These are phyloP conservation scores for Chenopodium suecicum DNA, from an alignment of 148 eudicot genomes.

Conservation along the genomic window DNA sequence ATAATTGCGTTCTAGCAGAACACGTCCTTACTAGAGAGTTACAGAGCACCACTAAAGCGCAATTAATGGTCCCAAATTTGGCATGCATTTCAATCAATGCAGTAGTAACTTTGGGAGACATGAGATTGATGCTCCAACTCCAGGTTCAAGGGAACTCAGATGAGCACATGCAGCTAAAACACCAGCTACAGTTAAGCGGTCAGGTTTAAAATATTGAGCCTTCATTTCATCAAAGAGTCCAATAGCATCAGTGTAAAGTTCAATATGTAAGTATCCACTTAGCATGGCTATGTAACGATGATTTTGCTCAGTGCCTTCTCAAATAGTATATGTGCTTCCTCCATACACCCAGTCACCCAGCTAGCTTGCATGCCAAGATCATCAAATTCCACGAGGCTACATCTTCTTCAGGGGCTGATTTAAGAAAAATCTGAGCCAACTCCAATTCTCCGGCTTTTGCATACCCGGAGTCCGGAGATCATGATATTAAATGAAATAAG, in stretches of 20 bases:
- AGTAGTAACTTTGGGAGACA: conserved; percentile 21
- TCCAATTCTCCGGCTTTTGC: conserved; percentile 44
- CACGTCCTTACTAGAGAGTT: conserved; percentile 16
- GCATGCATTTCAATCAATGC: conserved; percentile 29
- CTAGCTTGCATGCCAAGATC: conserved; percentile 41
- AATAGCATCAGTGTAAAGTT: conserved; percentile 36
- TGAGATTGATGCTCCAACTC: conserved; percentile 16
- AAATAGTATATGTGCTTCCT: conserved; percentile 34
- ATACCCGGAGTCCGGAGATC: conserved; percentile 43
- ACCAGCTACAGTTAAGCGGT: conserved; percentile 19
- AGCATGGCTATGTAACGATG: conserved; percentile 39
- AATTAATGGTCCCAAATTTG: conserved; percentile 25
- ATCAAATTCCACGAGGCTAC: conserved; percentile 49
- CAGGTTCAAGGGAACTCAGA: conserved; percentile 23
- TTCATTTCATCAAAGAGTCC: conserved; percentile 32
- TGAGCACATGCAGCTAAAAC: conserved; percentile 30
- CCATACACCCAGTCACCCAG: conserved; percentile 31
- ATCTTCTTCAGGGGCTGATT: conserved; percentile 40
- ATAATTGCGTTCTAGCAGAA: conserved; percentile 26
- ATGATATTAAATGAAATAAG: conserved; percentile 30
- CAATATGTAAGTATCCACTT: conserved; percentile 32
- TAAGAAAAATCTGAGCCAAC: conserved; percentile 37
- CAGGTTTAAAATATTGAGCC: conserved; percentile 20
- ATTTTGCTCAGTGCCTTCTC: conserved; percentile 26
- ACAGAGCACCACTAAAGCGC: conserved; percentile 19